These are phyloP conservation scores for Pterocarpus santalinus DNA, from an alignment of 306 rosid genomes.

Conservation along the genomic window DNA sequence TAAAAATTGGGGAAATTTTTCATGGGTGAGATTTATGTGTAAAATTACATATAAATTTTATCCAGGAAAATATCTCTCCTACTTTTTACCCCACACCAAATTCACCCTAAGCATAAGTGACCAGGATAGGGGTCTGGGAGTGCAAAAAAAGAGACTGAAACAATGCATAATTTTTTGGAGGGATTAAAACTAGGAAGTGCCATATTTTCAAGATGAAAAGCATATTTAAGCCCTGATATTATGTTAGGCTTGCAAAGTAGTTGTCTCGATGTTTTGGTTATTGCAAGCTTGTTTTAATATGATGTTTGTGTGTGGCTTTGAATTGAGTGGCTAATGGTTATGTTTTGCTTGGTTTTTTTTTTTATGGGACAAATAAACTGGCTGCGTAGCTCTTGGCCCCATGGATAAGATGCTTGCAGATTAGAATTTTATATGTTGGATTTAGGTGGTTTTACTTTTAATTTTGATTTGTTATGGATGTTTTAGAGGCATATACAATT, in stretches of 20 bases:
- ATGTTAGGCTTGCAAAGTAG: slow-evolving; percentile 29
- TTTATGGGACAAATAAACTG: neutral
- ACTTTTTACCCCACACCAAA: too few species aligned
- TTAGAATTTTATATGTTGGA: slow-evolving; percentile 1
- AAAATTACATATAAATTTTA: too few species aligned
- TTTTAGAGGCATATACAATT: neutral
- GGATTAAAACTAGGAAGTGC: too few species aligned
- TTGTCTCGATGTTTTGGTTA: neutral
- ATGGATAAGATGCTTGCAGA: neutral
- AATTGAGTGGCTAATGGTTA: neutral
- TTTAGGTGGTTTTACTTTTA: neutral
- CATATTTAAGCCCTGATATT: neutral
- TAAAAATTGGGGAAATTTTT: too few species aligned
- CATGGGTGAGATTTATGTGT: too few species aligned
- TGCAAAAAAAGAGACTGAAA: neutral
- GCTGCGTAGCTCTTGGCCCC: neutral
- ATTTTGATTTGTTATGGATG: neutral
- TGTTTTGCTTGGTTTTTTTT: slow-evolving; percentile 11
- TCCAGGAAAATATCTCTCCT: too few species aligned
- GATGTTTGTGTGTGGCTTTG: neutral
- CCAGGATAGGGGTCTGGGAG: neutral
- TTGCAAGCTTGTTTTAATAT: neutral
- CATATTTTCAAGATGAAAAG: neutral
- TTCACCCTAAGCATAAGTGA: too few species aligned
- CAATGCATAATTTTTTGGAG: neutral